Base-by-base conservation (phyloP, 805 yeast genomes). In the Starmera amethionina region DNA sequence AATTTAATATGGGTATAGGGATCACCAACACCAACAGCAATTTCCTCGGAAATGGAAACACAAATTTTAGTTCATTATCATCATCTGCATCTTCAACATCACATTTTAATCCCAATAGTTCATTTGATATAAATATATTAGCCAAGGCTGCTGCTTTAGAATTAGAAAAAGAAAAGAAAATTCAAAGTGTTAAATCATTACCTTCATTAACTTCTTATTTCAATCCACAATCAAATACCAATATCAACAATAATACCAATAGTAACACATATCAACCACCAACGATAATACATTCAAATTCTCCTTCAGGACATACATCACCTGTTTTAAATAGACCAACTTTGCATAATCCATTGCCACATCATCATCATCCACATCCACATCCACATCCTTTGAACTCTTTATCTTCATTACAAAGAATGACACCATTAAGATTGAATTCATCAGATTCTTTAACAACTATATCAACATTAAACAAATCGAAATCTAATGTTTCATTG, bases 351-450 rank as follows among this genome's bases (percentile, higher is more conserved):
- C 34, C 12, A 15, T 32, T 14, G 29, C 43, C 5, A 11, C 40
- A 14, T 16, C 45, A 34, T 32, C 47, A 36, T 39, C 40, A 36
- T 22, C 42, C 11, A 13, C 47, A 31, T 34, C 42, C 25, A 29
- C 51, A 51, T 36, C 57, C 54, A 35, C 57, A 51, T 19, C 56
- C 64, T 25, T 44, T 66, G 15, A 64, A 58, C 44, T 67, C 71
- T 1, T 48, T 72, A 18, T 63, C 75, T 0, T 70, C 82, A 4
- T 56, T 79, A 40, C 83, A 78, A 52, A 65, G 79, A 52, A 74
- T 78, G 80, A 78, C 82, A 0, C 83, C 82, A 8, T 52, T 76
- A 25, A 55, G 67, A 41, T 50, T 45, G 43, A 25, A 27, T 22
- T 12, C 14, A n/a, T 22, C 27, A 22, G 27, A 22, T 22, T 14